phyloP scores from a whole-genome alignment of 2,329 filamentous ascomycete genomes.

The Colletotrichum euphorbiae region DNA sequence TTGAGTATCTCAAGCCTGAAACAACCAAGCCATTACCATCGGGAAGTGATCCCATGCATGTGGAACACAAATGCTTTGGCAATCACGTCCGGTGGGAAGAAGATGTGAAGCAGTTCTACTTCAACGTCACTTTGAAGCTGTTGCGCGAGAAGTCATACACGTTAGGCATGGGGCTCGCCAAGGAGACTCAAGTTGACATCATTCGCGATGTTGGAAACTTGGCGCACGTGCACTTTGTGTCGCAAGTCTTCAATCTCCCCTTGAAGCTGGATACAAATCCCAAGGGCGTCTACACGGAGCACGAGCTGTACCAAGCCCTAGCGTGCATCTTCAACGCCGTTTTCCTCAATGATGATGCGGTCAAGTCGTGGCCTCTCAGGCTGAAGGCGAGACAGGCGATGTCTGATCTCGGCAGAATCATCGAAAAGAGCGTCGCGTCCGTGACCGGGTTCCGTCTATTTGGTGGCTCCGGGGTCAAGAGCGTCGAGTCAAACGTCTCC shows the following conservation, averaged over 20 bases:
- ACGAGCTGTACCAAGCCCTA: slow-evolving; percentile 71
- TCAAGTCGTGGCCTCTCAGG: slow-evolving; percentile 73
- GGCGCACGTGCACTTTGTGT: slow-evolving; percentile 72
- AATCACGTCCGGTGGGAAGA: slow-evolving; percentile 66
- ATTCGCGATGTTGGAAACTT: slow-evolving; percentile 77
- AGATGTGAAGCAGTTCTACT: slow-evolving; percentile 75
- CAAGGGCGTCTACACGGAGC: slow-evolving; percentile 66
- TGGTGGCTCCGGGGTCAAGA: slow-evolving; percentile 60
- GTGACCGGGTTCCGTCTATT: slow-evolving; percentile 61
- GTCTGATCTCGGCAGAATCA: slow-evolving; percentile 67
- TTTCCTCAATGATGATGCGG: slow-evolving; percentile 74
- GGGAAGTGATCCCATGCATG: slow-evolving; percentile 65
- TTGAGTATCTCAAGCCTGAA: slow-evolving; percentile 70
- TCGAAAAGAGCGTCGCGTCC: slow-evolving; percentile 72
- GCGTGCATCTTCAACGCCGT: slow-evolving; percentile 74
- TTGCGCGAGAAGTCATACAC: slow-evolving; percentile 74
- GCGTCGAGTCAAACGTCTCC: slow-evolving; percentile 62
- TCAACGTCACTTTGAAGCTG: slow-evolving; percentile 69
- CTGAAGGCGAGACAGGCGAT: slow-evolving; percentile 68
- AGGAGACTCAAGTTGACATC: slow-evolving; percentile 72
- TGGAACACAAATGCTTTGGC: slow-evolving; percentile 69
- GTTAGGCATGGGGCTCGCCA: slow-evolving; percentile 54
- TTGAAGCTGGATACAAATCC: slow-evolving; percentile 72
- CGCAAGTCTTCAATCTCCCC: slow-evolving; percentile 73
- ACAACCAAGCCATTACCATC: slow-evolving; percentile 61